Evolutionary conservation across 305 asterid species (phyloP), one percentile per base, ranked within the genome.

Genomic region (Fraxinus baroniana): DNA sequence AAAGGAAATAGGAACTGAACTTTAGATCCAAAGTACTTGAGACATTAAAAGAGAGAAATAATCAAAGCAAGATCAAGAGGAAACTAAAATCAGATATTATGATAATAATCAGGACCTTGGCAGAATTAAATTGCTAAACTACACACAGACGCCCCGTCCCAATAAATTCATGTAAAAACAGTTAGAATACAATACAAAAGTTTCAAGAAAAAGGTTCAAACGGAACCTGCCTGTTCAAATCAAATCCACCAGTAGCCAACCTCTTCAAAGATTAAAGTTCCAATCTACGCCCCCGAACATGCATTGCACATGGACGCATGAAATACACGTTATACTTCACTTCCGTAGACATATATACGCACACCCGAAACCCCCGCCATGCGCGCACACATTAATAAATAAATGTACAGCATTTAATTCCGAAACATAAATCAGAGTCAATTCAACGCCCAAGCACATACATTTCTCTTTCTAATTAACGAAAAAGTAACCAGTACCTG

Each of bases 71-170:
- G 9, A 57, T 17, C 22, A 18, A n/a, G 70, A 28, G 22, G 2
- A 3, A 32, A 32, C 41, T 3, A n/a, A 37, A 49, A 36, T 49
- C 28, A 5, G 10, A 72, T 15, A 77, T 60, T 60, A 60, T 20
- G 28, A 60, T n/a, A 60, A 60, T 20, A 39, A 37, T 22, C 70
- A 28, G 68, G 18, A 52, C 64, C 80, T 20, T 76, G 57, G 37
- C 18, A 60, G 80, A 81, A 81, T 81, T 66, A 66, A 80, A 73
- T 2, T 83, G 57, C 73, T 49, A 35, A 30, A 80, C 70, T n/a
- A 71, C 55, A 12, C 17, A 44, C 55, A 13, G 55, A 44, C n/a
- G 55, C 55, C 1, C 83, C 74, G 30, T 52, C 77, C 52, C 39
- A 3, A 49, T 46, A 60, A 60, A 60, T 60, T 57, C 30, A 70